Conservation (phyloP, 257 asterid species). For the Fraxinus pennsylvanica region DNA sequence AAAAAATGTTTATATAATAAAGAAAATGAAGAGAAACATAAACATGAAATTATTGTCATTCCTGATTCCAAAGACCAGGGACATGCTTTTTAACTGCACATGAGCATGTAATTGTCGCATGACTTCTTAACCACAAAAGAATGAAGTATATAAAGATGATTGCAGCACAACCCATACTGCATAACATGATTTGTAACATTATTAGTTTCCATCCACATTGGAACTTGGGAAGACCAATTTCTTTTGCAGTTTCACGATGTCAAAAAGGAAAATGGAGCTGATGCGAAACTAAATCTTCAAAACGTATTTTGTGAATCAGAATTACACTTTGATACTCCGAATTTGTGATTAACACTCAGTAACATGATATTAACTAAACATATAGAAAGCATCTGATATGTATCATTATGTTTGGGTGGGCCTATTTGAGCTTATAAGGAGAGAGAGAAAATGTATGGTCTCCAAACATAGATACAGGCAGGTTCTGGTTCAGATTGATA, state of each 20-base stretch:
- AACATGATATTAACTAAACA: background rate
- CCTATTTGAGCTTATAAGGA: background rate
- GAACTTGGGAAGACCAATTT: background rate
- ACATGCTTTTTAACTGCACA: background rate
- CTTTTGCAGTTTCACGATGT: background rate
- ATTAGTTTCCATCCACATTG: background rate
- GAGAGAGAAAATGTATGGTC: too few relatives aligned
- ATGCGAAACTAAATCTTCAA: background rate
- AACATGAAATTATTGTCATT: background rate
- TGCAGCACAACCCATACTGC: background rate
- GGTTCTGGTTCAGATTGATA: background rate
- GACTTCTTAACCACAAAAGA: background rate
- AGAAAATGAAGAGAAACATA: background rate
- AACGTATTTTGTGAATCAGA: constrained; percentile 1
- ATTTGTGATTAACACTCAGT: background rate
- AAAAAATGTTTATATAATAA: too few relatives aligned
- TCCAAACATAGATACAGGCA: background rate
- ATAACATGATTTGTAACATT: background rate
- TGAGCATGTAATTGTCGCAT: background rate
- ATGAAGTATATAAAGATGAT: background rate
- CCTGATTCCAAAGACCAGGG: background rate
- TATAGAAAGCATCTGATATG: background rate
- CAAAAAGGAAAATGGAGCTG: background rate
- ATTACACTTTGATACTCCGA: background rate
- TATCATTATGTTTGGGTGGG: background rate